Base-by-base conservation (phyloP, 139 green algal genomes). In the Haematococcus sp. region DNA sequence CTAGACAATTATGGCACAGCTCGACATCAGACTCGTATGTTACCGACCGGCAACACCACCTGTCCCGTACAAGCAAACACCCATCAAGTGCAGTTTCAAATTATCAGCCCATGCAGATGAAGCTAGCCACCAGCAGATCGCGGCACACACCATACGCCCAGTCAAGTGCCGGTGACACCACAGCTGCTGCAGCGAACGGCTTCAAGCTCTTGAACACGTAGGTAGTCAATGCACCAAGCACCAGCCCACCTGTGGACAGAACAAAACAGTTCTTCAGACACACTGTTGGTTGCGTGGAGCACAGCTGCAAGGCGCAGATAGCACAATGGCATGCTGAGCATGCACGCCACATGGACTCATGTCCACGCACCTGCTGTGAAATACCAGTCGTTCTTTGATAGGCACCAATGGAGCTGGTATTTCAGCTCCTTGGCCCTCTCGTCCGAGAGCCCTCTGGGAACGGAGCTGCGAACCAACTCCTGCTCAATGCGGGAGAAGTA, bases 381-480 rank as follows among this genome's bases (percentile, higher is more conserved):
- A 33, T 68, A 79, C 73, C 73, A 79, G 25, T 79, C 73, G 34
- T 79, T 79, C 34, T 35, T 64, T 1, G 34, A 68, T 1, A 79
- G 35, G 34, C 73, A 79, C 35, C 40, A 74, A 17, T 79, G 73
- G 31, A 79, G 64, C 25, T 79, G 13, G 64, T 74, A 68, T 34
- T 79, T 74, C 16, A 79, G 73, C 54, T 74, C 52, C 35, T 68
- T 68, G 1, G 31, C 49, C 40, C 61, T 67, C 5, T 79, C 73
- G 28, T 79, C 73, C 19, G 34, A 16, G 22, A 79, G 55, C 4
- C 73, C 73, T 7, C 73, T 32, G 1, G 73, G 73, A 1, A 79
- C 11, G 40, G 40, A 7, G 40, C 40, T 49, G 40, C 40, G 40
- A 11, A 49, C 40, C 11, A 49, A 11, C 40, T 49, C 40, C 40